Evolutionary conservation across 139 green algal genomes (phyloP), one percentile per base, ranked within the genome.

Genomic region (Picochlorum sp.): DNA sequence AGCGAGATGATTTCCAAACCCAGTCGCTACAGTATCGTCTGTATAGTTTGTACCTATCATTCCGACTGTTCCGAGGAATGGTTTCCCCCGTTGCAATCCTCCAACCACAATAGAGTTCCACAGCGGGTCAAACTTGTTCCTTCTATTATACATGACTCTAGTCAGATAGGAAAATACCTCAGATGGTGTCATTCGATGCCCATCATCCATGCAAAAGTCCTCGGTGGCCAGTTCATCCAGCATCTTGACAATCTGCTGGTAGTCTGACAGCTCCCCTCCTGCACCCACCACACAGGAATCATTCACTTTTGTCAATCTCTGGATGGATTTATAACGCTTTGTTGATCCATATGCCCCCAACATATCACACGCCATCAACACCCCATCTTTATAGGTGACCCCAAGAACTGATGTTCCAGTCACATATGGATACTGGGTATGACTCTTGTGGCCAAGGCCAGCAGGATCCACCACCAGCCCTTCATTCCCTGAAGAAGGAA

Each of bases 71-170:
- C 87, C 88, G 52, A 96, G 71, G 77, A 97, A 97, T 24, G 78
- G 65, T 60, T 74, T 68, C 34, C 80, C 83, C n/a, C 68, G 59
- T 2, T 44, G 37, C 44, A 88, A 50, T 16, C 93, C 94, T 10
- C 70, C 91, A 11, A 99, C 76, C 2, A 99, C 80, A 6, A 99
- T 65, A 24, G 75, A 86, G 79, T 99, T 99, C 93, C 93, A 99
- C 30, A 99, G 77, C 7, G 93, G 93, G 68, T 97, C 86, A 7
- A 97, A 79, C 75, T 92, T 90, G 74, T 82, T 86, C 23, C 85
- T 66, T 6, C 83, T 70, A 80, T 98, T 98, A 83, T 99, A 99
- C 70, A 99, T 83, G 6, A 99, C 93, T 2, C 93, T 75, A 16
- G 57, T 83, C 18, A 99, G 78, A 82, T 98, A 98, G 4, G 79